Evolutionary conservation across 495 filamentous ascomycete species (phyloP), one percentile per base, ranked within the genome.

Genomic region (Thozetella sp.): DNA sequence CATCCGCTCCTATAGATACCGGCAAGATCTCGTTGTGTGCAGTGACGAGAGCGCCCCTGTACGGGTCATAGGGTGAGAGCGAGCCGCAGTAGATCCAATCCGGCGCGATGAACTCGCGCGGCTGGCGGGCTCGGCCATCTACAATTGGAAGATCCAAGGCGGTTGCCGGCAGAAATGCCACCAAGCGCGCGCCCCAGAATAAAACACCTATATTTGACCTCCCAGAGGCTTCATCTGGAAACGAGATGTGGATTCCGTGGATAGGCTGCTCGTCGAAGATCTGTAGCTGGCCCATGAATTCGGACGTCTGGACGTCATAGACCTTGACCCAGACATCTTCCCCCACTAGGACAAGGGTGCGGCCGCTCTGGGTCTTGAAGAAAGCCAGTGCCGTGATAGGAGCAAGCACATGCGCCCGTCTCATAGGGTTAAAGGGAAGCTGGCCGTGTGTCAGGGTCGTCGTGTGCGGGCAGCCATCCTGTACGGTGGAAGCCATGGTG

Each of bases 81-180:
- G 84, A 80, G n/a, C 85, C 88, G 67, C 92, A 87, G 60, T 96
- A 80, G 54, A 97, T 89, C 93, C 94, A 97, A 68, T 97, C 94
- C 2, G 85, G 77, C 13, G 83, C 83, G 24, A 65, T 63, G 0
- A 69, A 59, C 54, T 67, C 61, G 4, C 6, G 27, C 17, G 58
- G 50, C 10, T 50, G 23, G 10, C 19, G 63, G 53, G n/a, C 22
- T 2, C 53, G 26, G 12, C 37, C 19, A 0, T 64, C 66, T 12
- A 57, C 58, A 30, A 71, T 54, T 60, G 72, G 26, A 53, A 25
- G 37, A n/a, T 66, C 62, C 3, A 76, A 13, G 9, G 57, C 53
- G 2, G 58, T 27, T 30, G 51, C 62, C 2, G 71, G 64, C 26
- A 68, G 51, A 30, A 67, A 67, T 15, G 61, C 69, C 17, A 73